Evolutionary conservation across 345 rosid genomes (phyloP), one percentile per base, ranked within the genome.

Genomic region (Lumnitzera littorea): DNA sequence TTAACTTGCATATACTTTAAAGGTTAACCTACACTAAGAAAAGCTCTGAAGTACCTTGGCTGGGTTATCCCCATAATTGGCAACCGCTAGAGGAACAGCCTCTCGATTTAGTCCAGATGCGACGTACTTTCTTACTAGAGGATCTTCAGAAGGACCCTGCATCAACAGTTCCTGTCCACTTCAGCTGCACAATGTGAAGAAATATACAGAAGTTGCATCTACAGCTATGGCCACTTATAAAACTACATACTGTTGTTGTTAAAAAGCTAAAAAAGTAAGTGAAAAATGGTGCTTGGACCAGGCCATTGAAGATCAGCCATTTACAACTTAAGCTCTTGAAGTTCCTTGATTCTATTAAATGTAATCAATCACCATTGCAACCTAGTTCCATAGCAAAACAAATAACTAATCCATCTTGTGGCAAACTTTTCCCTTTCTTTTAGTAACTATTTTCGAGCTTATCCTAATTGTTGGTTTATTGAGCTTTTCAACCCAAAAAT

Each of bases 51-150:
- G 10, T 64, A 89, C 98, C 92, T 89, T 87, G 11, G 86, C 72
- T 54, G 91, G 91, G 75, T 85, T 80, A 68, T 91, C 98, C 62
- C 98, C 96, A 61, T 82, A 91, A 71, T 76, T 88, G 56, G 94
- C 84, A 62, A 91, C 84, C 2, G 96, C 97, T 53, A 84, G 57
- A 25, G 70, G 65, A 69, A 86, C 91, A 58, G 89, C 91, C 50
- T 86, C 96, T 60, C 80, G 82, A 71, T 62, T 78, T 13, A 84
- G 84, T 46, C 94, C 91, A 8, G 78, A 72, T 15, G 91, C 77
- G 66, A 80, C 62, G 63, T 91, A 91, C 62, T 78, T 88, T 78
- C 75, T 82, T 63, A 80, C 84, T 20, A 85, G 65, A 20, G 86
- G 88, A 73, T 87, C 92, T 53, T 68, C 71, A 57, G 46, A 67